Conservation (phyloP, 202 grass and related monocot species). For the Miscanthus sacchariflorus region DNA sequence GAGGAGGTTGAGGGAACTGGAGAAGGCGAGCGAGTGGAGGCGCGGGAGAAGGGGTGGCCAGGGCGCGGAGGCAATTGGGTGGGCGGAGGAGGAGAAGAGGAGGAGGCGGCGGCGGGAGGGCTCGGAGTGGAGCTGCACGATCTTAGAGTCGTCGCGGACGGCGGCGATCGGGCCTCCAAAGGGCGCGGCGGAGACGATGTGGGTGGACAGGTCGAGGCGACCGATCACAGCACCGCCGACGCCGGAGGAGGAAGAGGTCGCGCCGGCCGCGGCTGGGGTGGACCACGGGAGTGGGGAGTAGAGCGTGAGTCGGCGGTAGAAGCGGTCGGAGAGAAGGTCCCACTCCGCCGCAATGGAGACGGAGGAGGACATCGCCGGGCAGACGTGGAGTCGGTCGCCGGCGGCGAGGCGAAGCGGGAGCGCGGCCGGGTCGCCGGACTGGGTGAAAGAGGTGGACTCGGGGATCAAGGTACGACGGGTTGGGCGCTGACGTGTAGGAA, state of each 20-base stretch:
- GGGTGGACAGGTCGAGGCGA: constrained; percentile 90
- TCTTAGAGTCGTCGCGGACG: constrained; percentile 97
- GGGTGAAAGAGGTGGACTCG: neutral
- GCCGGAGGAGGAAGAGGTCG: constrained; percentile 53
- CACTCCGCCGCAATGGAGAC: constrained; percentile 96
- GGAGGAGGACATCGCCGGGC: constrained; percentile 66
- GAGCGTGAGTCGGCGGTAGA: constrained; percentile 70
- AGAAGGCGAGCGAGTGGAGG: constrained; percentile 83
- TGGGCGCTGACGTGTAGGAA: neutral
- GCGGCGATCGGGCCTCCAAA: constrained; percentile 92
- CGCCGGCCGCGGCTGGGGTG: constrained; percentile 38
- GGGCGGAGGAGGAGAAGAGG: constrained; percentile 80
- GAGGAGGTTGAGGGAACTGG: constrained; percentile 77
- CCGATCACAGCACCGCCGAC: constrained; percentile 41
- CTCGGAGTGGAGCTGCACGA: constrained; percentile 93
- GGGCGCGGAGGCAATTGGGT: constrained; percentile 68
- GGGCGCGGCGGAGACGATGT: constrained; percentile 74
- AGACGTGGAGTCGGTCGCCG: neutral
- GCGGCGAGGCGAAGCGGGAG: constrained; percentile 29
- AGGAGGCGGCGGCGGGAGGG: constrained; percentile 94
- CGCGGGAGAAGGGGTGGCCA: constrained; percentile 83
- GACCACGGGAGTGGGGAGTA: constrained; percentile 70
- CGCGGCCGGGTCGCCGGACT: constrained; percentile 36
- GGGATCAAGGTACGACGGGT: neutral
- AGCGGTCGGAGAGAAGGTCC: constrained; percentile 90